These are phyloP conservation scores for Skeletonema marinoi DNA, from an alignment of 108 stramenopile species.

Conservation along the genomic window DNA sequence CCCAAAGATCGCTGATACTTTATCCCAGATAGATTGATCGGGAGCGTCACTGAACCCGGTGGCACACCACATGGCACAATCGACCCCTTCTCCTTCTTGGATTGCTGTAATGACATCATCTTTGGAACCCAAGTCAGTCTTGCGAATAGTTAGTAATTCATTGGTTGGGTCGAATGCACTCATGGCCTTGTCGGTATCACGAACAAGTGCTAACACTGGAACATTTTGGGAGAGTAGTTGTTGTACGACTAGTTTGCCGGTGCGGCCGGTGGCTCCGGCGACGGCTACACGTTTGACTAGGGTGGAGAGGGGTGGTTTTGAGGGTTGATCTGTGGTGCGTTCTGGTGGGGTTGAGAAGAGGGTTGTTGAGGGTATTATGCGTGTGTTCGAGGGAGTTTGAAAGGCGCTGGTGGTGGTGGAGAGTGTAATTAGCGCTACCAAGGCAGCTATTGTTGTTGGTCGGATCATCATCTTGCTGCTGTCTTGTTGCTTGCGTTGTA, in stretches of 20 bases:
- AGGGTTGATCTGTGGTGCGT: neutral
- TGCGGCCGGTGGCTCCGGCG: constrained; percentile 82
- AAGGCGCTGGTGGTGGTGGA: neutral
- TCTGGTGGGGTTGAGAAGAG: constrained; percentile 3
- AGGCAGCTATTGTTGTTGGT: neutral
- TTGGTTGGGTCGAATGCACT: constrained; percentile 44
- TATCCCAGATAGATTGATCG: constrained; percentile 41
- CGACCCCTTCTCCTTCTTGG: constrained; percentile 33
- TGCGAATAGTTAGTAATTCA: constrained; percentile 46
- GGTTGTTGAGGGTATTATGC: neutral
- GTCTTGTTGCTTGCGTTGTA: too few species aligned
- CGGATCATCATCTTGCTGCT: too few species aligned
- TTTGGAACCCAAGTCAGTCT: constrained; percentile 53
- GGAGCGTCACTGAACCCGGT: constrained; percentile 73
- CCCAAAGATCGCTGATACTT: constrained; percentile 35
- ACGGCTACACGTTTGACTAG: constrained; percentile 66
- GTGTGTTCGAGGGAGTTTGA: neutral
- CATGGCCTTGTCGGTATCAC: constrained; percentile 58
- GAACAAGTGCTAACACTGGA: constrained; percentile 67
- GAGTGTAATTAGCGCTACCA: neutral
- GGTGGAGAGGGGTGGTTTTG: constrained; percentile 19
- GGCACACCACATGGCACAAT: constrained; percentile 86
- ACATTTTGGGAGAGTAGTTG: constrained; percentile 51
- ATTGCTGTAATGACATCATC: constrained; percentile 45
- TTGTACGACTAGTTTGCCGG: constrained; percentile 71